Conservation (phyloP, 2,329 filamentous ascomycete species). For the Xylaria sp. region DNA sequence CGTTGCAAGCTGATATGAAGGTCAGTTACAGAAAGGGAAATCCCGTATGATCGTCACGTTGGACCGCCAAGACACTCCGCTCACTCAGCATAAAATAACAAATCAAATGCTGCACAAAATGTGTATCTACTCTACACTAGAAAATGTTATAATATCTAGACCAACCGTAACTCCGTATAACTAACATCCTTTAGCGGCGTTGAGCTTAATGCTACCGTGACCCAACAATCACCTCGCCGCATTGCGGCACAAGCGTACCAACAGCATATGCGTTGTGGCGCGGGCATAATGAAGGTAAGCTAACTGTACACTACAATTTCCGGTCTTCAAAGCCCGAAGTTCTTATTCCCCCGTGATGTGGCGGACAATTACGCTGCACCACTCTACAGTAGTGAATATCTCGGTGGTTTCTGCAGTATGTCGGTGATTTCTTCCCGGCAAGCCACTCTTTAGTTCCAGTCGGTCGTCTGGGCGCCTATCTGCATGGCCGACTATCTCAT, state of each 20-base stretch:
- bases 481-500: slow-evolving; percentile 8
- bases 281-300: slow-evolving; percentile 6
- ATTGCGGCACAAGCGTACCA: slow-evolving; percentile 11
- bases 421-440: slow-evolving; percentile 25
- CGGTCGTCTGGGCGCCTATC: slow-evolving; percentile 18
- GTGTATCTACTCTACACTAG: not conserved
- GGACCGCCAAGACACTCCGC: slow-evolving; percentile 8
- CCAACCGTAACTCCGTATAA: not conserved
- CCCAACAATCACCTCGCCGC: slow-evolving; percentile 8
- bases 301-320: slow-evolving; percentile 2
- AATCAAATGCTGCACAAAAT: not conserved
- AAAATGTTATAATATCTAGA: not conserved
- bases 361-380: slow-evolving; percentile 5
- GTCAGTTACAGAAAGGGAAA: slow-evolving; percentile 16
- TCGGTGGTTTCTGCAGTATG: not conserved
- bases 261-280: slow-evolving; percentile 3
- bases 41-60: slow-evolving; percentile 18
- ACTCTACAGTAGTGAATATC: not conserved
- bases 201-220: slow-evolving; percentile 11
- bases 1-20: not conserved
- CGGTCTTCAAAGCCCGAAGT: not conserved
- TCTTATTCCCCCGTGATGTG: not conserved
- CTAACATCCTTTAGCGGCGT: slow-evolving; percentile 13
- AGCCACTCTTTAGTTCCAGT: slow-evolving; percentile 26
- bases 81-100: slow-evolving; percentile 4